phyloP scores from a whole-genome alignment of 1,139 yeast genomes.

The Lodderomyces metapsilosis region DNA sequence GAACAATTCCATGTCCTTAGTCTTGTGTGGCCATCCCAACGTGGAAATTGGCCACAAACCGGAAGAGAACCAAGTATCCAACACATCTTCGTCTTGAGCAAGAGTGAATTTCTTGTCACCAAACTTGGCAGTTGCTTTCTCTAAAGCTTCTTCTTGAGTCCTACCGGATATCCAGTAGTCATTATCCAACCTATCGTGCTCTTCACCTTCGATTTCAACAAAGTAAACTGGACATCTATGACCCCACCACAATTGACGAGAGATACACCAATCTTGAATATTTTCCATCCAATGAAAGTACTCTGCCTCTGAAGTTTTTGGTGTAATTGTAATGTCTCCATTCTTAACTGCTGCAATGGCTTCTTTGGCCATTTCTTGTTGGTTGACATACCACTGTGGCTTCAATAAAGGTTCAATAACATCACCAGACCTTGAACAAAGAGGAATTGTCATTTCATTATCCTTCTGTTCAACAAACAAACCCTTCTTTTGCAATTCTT shows the following conservation, averaged over 20 bases:
- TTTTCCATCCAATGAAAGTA: slow-evolving; percentile 95
- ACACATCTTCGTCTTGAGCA: slow-evolving; percentile 95
- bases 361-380: slow-evolving; percentile 82
- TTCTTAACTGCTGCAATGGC: slow-evolving; percentile 84
- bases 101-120: slow-evolving; percentile 68
- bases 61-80: slow-evolving; percentile 98
- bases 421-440: slow-evolving; percentile 95
- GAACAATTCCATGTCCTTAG: slow-evolving; percentile 72
- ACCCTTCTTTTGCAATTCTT: slow-evolving; percentile 70
- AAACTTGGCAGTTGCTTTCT: slow-evolving; percentile 74
- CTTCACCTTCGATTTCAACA: slow-evolving; percentile 73
- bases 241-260: slow-evolving; percentile 99
- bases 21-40: slow-evolving; percentile 89
- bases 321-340: slow-evolving; percentile 80
- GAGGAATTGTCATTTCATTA: slow-evolving; percentile 93
- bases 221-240: slow-evolving; percentile 98
- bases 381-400: slow-evolving; percentile 99
- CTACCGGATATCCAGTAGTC: slow-evolving; percentile 92
- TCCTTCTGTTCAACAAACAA: slow-evolving; percentile 82
- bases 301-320: slow-evolving; percentile 89
- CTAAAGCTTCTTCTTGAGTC: slow-evolving; percentile 74
- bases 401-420: slow-evolving; percentile 92
- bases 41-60: slow-evolving; percentile 98
- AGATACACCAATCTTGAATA: slow-evolving; percentile 99
- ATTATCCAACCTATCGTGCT: slow-evolving; percentile 60